Evolutionary conservation across 768 basidiomycete genomes (phyloP).

Genomic region (Calvatia gigantea): DNA sequence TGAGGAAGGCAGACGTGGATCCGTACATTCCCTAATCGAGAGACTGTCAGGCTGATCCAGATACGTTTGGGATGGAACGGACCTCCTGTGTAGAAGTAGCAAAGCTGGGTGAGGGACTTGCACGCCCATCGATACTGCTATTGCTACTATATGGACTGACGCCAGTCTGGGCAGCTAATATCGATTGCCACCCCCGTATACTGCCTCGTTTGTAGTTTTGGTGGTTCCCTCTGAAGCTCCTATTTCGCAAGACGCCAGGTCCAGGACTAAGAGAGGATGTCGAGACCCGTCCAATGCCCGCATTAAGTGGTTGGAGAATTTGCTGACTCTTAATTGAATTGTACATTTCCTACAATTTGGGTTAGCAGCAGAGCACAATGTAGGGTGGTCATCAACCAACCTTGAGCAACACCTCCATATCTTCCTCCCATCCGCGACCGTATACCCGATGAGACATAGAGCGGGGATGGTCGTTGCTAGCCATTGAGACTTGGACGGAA

Average conservation of each 20-base stretch:
- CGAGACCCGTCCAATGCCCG: constrained; percentile 42
- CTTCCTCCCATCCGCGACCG: constrained; percentile 76
- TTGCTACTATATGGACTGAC: constrained; percentile 82
- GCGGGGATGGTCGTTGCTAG: constrained; percentile 24
- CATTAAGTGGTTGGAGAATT: constrained; percentile 77
- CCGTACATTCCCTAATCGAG: constrained; percentile 49
- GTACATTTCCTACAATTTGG: constrained; percentile 79
- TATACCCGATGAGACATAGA: constrained; percentile 36
- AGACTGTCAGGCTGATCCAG: background rate
- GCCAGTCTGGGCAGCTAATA: constrained; percentile 63
- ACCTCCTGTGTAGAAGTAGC: constrained; percentile 88
- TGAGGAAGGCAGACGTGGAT: constrained; percentile 66
- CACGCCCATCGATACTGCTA: constrained; percentile 79
- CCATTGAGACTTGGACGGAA: constrained; percentile 53
- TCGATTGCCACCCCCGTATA: constrained; percentile 82
- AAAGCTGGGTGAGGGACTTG: constrained; percentile 94
- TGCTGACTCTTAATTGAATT: constrained; percentile 86
- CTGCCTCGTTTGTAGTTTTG: constrained; percentile 86
- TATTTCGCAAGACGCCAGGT: constrained; percentile 53
- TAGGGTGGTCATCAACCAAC: background rate
- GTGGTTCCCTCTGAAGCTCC: constrained; percentile 61
- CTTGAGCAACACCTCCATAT: constrained; percentile 86
- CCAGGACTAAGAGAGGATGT: constrained; percentile 59
- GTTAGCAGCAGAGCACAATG: background rate
- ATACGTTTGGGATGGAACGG: constrained; percentile 13